Conservation (phyloP, 1,284 basidiomycete genomes). For the Veloporphyrellus conicus region DNA sequence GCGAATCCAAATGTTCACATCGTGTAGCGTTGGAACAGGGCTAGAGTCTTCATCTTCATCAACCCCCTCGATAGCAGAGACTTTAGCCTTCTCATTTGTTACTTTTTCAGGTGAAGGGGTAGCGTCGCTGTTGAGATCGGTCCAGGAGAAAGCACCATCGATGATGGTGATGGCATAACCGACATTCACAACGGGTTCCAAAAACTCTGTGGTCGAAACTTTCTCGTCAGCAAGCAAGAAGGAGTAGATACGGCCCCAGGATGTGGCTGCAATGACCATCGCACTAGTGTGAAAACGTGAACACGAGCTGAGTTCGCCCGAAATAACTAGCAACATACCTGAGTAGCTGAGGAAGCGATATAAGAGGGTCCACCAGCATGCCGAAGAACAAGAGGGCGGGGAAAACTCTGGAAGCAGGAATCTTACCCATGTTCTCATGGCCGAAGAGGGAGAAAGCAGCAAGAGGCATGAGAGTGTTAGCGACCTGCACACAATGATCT, state of each 20-base stretch:
- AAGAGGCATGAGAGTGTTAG: constrained; percentile 31
- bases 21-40: constrained; percentile 30
- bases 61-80: constrained; percentile 6
- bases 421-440: constrained; percentile 24
- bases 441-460: constrained; percentile 33
- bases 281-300: constrained; percentile 23
- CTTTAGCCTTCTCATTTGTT: constrained; percentile 10
- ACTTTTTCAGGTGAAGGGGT: constrained; percentile 22
- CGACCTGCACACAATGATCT: constrained; percentile 9
- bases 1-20: constrained; percentile 44
- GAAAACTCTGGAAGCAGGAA: constrained; percentile 23
- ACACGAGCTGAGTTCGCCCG: neutral
- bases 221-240: constrained; percentile 30
- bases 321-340: constrained; percentile 13
- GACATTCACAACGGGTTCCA: constrained; percentile 8
- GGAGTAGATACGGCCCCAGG: constrained; percentile 27
- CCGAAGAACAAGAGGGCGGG: constrained; percentile 32
- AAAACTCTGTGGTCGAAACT: constrained; percentile 1
- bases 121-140: too few relatives aligned
- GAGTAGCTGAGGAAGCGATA: constrained; percentile 28
- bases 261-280: constrained; percentile 34
- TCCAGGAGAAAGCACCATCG: constrained; percentile 10
- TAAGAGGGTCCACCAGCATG: constrained; percentile 30
- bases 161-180: constrained; percentile 20
- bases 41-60: constrained; percentile 10